Base-by-base conservation (phyloP, 352 stramenopile species). In the Phytophthora hibernalis region DNA sequence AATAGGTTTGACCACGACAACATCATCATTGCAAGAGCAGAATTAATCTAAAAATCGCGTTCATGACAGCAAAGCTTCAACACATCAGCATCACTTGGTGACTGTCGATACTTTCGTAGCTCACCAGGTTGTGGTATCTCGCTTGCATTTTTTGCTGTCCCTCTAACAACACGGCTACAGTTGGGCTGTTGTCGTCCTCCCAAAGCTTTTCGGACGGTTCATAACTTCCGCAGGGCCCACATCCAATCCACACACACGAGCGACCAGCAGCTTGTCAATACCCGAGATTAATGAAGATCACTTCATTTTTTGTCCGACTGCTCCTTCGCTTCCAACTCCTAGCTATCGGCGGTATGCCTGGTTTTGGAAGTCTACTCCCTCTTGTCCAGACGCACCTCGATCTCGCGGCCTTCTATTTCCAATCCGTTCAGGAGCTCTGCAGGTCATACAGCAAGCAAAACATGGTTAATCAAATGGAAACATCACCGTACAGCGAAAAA, bases 331-430 rank as follows among this genome's bases (percentile, higher is more conserved):
- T 38, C 42, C 26, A 67, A 26, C 54, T 72, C 35, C 52, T 60
- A 48, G 26, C 51, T 66, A 38, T 58, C 28, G 33, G 18, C 35
- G 11, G 11, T 8, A 15, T 48, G 21, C 31, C 22, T 62, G 38
- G n/a, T 43, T 24, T 61, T 13, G 31, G 24, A 69, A 35, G 15
- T 49, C 43, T 68, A 83, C 45, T 79, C 76, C 44, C 68, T 72
- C 42, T 83, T 88, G 61, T 93, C 85, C 56, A 89, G 59, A 20
- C 85, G 87, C 37, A 93, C 87, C 50, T 87, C 74, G 50, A 95
- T 85, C 56, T 71, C 51, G 4, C 83, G 82, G 24, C 87, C 83
- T 44, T 89, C 80, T 61, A 93, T 74, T 53, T 93, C 81, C 33
- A 79, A 64, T 6, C 76, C 80, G 54, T 93, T 89, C 38, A 93